A percentile compares a stretch with the other conserved stretches of the same genome.
phyloP scores from a whole-genome alignment of 768 basidiomycete genomes.

The Auricularia sp. region DNA sequence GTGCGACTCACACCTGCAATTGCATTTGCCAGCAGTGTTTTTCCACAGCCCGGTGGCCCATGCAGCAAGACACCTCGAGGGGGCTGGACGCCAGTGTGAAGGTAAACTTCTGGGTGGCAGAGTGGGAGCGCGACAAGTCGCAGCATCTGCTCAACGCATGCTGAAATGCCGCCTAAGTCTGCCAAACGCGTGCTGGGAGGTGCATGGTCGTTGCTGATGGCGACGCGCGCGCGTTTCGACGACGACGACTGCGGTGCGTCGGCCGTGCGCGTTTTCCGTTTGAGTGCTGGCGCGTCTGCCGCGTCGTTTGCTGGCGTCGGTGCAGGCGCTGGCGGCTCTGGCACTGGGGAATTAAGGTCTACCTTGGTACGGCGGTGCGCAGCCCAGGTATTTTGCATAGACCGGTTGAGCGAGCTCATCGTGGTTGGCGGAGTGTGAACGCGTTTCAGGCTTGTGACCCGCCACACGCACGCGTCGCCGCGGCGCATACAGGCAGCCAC shows the following conservation, averaged over 20 bases:
- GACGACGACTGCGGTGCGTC: constrained; percentile 31
- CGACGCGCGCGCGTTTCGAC: constrained; percentile 38
- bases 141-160: constrained; percentile 83
- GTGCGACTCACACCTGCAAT: constrained; percentile 72
- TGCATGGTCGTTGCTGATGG: constrained; percentile 49
- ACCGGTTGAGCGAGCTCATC: constrained; percentile 44
- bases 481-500: neutral
- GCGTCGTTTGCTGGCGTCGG: neutral
- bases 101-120: constrained; percentile 89
- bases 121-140: constrained; percentile 96
- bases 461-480: neutral
- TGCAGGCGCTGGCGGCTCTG: constrained; percentile 11
- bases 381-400: constrained; percentile 74
- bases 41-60: constrained; percentile 95
- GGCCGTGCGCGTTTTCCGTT: constrained; percentile 49
- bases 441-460: neutral
- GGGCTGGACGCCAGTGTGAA: constrained; percentile 85
- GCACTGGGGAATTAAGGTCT: constrained; percentile 44
- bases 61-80: constrained; percentile 88
- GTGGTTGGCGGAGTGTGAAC: neutral
- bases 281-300: constrained; percentile 26
- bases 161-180: constrained; percentile 79
- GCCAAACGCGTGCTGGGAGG: constrained; percentile 71
- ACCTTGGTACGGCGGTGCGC: constrained; percentile 52
- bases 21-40: constrained; percentile 88